A percentile compares a stretch with the other conserved stretches of the same genome.
phyloP scores from a whole-genome alignment of 495 filamentous ascomycete genomes.

The Aspergillus carlsbadensis region DNA sequence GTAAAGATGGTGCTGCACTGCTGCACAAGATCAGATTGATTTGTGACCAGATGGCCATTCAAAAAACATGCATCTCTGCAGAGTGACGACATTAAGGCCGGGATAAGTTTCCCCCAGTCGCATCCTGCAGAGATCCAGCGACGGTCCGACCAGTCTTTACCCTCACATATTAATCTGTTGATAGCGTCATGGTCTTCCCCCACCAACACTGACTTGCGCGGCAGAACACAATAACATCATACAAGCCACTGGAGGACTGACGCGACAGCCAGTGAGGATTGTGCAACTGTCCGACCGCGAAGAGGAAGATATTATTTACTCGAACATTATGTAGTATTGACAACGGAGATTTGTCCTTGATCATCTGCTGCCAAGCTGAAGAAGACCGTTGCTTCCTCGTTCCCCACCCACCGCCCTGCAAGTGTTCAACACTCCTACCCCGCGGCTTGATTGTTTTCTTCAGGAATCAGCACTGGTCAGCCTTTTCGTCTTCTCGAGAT shows the following conservation, averaged over 20 bases:
- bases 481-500: background rate
- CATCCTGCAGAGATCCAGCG: constrained; percentile 2
- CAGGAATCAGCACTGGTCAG: background rate
- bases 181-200: background rate
- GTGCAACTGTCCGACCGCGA: background rate
- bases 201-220: no score
- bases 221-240: no score
- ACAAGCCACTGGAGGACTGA: no score
- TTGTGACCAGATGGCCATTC: background rate
- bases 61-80: background rate
- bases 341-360: background rate
- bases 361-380: background rate
- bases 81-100: background rate
- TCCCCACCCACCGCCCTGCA: no score
- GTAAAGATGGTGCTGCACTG: background rate
- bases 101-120: background rate
- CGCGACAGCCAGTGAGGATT: background rate
- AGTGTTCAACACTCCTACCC: no score
- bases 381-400: no score
- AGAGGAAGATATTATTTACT: background rate
- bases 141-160: no score
- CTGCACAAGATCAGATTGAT: constrained; percentile 3
- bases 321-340: background rate
- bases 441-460: no score
- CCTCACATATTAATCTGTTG: background rate